phyloP scores from a whole-genome alignment of 345 rosid genomes.

The Brassica rapa region DNA sequence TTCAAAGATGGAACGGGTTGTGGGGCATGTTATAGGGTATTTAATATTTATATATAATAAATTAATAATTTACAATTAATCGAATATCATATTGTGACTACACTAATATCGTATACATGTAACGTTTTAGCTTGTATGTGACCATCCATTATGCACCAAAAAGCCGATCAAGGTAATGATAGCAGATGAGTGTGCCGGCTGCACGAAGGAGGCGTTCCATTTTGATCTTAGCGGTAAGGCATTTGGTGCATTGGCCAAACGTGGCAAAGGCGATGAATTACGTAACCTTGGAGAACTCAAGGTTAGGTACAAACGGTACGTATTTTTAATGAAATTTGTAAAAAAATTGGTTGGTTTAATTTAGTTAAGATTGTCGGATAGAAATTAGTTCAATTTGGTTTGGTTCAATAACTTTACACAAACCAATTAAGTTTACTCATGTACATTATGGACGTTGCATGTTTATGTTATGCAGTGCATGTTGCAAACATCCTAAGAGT shows the following conservation, averaged over 20 bases:
- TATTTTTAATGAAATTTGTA: neutral
- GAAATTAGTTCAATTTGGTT: neutral
- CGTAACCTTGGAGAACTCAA: conserved; percentile 61
- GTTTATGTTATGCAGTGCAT: conserved; percentile 46
- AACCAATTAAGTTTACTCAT: neutral
- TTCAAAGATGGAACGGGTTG: conserved; percentile 64
- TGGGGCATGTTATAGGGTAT: conserved; percentile 75
- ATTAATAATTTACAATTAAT: neutral
- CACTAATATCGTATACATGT: neutral
- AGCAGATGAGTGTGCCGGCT: conserved; percentile 70
- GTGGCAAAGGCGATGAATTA: conserved; percentile 55
- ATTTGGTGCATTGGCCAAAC: conserved; percentile 72
- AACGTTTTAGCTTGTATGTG: conserved; percentile 13
- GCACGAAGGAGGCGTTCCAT: conserved; percentile 53
- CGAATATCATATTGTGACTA: neutral
- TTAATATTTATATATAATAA: conserved; percentile 29
- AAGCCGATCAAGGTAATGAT: conserved; percentile 63
- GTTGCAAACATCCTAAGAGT: conserved; percentile 52
- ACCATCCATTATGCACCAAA: conserved; percentile 61
- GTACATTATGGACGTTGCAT: neutral
- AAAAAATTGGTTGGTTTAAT: neutral
- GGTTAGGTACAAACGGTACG: conserved; percentile 61
- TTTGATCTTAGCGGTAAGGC: conserved; percentile 79
- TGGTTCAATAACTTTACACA: neutral
- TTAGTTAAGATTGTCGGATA: neutral